These are phyloP conservation scores for Colletotrichum simmondsii DNA, from an alignment of 2,329 filamentous ascomycete genomes.

Conservation along the genomic window DNA sequence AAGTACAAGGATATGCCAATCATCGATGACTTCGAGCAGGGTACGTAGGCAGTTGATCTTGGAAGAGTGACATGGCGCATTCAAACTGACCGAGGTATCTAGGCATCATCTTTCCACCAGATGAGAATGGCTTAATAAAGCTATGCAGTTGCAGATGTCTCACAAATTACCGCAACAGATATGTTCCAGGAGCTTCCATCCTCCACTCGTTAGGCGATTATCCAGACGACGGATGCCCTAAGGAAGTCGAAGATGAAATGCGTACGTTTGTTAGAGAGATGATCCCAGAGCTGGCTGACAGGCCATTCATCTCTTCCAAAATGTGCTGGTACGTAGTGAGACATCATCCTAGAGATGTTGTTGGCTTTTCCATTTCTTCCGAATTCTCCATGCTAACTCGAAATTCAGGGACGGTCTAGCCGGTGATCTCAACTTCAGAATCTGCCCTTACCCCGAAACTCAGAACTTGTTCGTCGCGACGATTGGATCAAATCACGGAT, in stretches of 20 bases:
- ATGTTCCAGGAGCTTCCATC: constrained; percentile 34
- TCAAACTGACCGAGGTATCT: neutral
- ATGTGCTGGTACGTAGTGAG: constrained; percentile 63
- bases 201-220: constrained; percentile 38
- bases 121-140: constrained; percentile 59
- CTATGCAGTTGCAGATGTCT: constrained; percentile 64
- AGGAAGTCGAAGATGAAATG: constrained; percentile 64
- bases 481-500: constrained; percentile 63
- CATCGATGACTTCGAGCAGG: constrained; percentile 42
- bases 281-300: constrained; percentile 59
- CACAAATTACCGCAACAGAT: constrained; percentile 54
- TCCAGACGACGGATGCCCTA: constrained; percentile 50
- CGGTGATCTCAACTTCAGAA: constrained; percentile 41
- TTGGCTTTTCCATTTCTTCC: neutral
- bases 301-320: constrained; percentile 59
- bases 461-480: constrained; percentile 59
- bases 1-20: constrained; percentile 55
- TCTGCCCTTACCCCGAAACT: constrained; percentile 35
- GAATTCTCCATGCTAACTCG: neutral
- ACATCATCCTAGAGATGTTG: neutral
- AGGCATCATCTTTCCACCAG: constrained; percentile 66
- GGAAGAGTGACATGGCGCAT: neutral
- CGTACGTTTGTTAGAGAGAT: constrained; percentile 60
- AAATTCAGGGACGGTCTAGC: constrained; percentile 43
- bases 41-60: neutral